phyloP scores from a whole-genome alignment of 139 green algal species.

The Micromonas commoda region DNA sequence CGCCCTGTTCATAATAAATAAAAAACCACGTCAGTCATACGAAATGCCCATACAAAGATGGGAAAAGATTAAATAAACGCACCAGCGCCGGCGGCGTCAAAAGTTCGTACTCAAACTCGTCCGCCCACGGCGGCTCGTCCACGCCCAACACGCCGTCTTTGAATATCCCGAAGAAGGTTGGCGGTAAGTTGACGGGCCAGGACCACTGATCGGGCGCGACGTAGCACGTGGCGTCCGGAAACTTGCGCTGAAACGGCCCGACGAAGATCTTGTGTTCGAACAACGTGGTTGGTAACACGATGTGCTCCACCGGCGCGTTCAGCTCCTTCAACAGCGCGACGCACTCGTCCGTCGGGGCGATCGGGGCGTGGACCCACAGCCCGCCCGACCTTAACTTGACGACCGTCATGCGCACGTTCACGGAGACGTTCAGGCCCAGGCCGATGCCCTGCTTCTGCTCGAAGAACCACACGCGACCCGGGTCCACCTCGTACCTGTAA shows the following conservation, averaged over 20 bases:
- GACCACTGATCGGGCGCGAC: conserved; percentile 29
- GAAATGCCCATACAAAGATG: no score
- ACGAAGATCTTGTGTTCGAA: conserved; percentile 39
- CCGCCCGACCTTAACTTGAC: conserved; percentile 27
- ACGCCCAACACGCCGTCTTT: conserved; percentile 14
- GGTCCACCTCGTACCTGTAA: conserved; percentile 28
- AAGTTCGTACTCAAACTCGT: conserved; percentile 27
- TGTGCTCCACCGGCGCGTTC: conserved; percentile 22
- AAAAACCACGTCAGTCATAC: no score
- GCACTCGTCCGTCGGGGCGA: conserved; percentile 35
- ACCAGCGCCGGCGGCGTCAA: background rate
- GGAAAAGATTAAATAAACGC: no score
- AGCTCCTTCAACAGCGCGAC: conserved; percentile 26
- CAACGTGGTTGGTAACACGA: conserved; percentile 28
- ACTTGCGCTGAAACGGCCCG: conserved; percentile 34
- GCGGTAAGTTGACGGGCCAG: conserved; percentile 34
- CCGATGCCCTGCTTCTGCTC: conserved; percentile 41
- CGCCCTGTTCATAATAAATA: no score
- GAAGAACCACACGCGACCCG: conserved; percentile 33
- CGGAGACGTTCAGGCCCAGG: conserved; percentile 28
- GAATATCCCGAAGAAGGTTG: conserved; percentile 30
- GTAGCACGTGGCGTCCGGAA: conserved; percentile 33
- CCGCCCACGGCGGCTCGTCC: conserved; percentile 16
- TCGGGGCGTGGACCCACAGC: conserved; percentile 31
- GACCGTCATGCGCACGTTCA: conserved; percentile 37